Percentiles rank a stretch among this genome's conserved stretches.
Evolutionary conservation across 345 rosid genomes (phyloP).

Genomic region (Pistacia vera): DNA sequence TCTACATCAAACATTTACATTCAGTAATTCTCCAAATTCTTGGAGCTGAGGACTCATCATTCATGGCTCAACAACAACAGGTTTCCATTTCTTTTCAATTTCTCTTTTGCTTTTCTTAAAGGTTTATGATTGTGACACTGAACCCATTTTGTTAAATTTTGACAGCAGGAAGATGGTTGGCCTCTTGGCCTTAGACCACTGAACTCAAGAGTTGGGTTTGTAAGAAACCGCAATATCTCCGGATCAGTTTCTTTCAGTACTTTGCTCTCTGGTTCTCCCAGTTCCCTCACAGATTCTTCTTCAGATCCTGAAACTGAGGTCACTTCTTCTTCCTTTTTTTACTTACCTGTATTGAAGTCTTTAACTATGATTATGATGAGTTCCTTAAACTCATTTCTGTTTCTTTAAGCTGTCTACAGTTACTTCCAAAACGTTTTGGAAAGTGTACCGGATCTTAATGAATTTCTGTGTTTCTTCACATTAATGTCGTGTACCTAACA

Average conservation of each 20-base stretch:
- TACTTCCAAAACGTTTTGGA: not conserved
- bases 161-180: constrained; percentile 79
- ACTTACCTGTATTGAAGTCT: not conserved
- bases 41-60: not conserved
- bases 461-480: too few relatives aligned
- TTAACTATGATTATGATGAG: not conserved
- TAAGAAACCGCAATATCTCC: constrained; percentile 45
- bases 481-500: too few relatives aligned
- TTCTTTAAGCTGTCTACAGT: not conserved
- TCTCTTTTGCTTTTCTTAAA: not conserved
- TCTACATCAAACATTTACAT: not conserved
- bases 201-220: constrained; percentile 73
- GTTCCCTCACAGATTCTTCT: constrained; percentile 46
- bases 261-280: constrained; percentile 58
- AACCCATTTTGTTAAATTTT: constrained; percentile 9
- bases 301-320: constrained; percentile 88
- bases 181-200: constrained; percentile 77
- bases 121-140: not conserved
- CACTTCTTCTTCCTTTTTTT: not conserved
- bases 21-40: not conserved
- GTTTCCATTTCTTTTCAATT: not conserved
- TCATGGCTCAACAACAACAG: constrained; percentile 35
- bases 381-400: not conserved
- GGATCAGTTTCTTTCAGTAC: constrained; percentile 78
- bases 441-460: not conserved